Evolutionary conservation across 768 basidiomycete genomes (phyloP).

Genomic region (Holtermanniella nyarrowii): DNA sequence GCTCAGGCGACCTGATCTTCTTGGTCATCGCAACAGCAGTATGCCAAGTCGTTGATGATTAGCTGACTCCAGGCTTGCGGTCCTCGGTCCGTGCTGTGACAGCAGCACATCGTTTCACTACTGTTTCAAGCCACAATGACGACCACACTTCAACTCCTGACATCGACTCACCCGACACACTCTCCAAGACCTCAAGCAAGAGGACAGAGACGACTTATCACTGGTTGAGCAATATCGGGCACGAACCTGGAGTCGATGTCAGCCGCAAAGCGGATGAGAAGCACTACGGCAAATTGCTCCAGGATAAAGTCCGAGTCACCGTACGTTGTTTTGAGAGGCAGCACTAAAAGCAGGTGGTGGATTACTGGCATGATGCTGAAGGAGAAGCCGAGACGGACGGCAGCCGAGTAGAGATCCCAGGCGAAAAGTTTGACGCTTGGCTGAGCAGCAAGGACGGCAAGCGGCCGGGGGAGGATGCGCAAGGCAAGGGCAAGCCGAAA

Average conservation of each 20-base stretch:
- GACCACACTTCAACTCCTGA: background rate
- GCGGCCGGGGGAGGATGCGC: conserved; percentile 10
- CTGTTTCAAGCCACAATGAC: background rate
- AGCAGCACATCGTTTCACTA: conserved; percentile 4
- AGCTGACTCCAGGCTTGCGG: background rate
- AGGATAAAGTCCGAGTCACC: background rate
- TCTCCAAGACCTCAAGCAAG: conserved; percentile 1
- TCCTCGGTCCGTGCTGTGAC: conserved; percentile 5
- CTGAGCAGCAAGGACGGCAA: conserved; percentile 24
- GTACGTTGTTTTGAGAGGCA: background rate
- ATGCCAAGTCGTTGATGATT: background rate
- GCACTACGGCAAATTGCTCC: conserved; percentile 29
- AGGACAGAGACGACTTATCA: conserved; percentile 15
- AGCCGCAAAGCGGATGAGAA: conserved; percentile 30
- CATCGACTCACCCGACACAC: background rate
- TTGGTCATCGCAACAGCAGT: background rate
- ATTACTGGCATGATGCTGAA: conserved; percentile 27
- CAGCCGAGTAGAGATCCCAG: conserved; percentile 29
- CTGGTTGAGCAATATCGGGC: conserved; percentile 34
- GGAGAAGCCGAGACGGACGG: conserved; percentile 20
- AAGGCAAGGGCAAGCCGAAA: conserved; percentile 13
- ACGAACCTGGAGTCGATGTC: conserved; percentile 40
- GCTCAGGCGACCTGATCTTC: background rate
- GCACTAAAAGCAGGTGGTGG: conserved; percentile 22
- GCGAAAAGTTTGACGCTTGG: conserved; percentile 31